Percentiles rank a stretch among this genome's conserved stretches.
Conservation (phyloP, 2,329 filamentous ascomycete genomes). For the Purpureocillium takamizusanense region DNA sequence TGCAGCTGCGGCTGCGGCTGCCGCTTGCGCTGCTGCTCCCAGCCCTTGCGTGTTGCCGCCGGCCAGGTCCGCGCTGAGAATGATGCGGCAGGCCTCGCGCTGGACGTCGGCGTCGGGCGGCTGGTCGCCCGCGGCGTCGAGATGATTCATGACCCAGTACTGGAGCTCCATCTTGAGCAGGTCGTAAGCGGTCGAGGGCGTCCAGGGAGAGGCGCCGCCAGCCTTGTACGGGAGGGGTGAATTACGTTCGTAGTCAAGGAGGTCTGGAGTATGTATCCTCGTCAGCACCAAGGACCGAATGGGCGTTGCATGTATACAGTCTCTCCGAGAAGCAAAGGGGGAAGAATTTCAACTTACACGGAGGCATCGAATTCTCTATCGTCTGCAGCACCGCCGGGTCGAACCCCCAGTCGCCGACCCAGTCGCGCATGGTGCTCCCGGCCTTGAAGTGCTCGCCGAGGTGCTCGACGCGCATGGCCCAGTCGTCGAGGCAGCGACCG, state of each 20-base stretch:
- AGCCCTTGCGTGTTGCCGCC: too few species aligned
- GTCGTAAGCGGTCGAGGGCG: slow-evolving; percentile 1
- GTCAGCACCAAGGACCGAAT: too few species aligned
- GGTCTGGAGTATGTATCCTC: slow-evolving; percentile 3
- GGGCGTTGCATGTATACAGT: too few species aligned
- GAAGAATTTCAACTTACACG: too few species aligned
- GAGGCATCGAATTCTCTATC: too few species aligned
- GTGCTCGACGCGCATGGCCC: slow-evolving; percentile 27
- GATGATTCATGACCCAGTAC: slow-evolving; percentile 2
- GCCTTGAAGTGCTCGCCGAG: slow-evolving; percentile 32
- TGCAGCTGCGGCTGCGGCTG: too few species aligned
- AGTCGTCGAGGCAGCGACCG: slow-evolving; percentile 22
- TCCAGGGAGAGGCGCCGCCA: background rate
- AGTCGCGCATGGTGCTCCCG: slow-evolving; percentile 32
- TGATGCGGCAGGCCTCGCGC: slow-evolving; percentile 14
- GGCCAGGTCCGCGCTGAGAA: slow-evolving; percentile 14
- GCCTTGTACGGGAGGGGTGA: slow-evolving; percentile 2
- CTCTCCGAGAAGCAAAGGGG: too few species aligned
- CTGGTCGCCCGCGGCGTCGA: background rate
- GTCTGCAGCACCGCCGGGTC: slow-evolving; percentile 10
- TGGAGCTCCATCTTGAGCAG: background rate
- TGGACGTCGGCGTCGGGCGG: slow-evolving; percentile 4
- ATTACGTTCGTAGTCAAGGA: background rate
- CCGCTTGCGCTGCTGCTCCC: too few species aligned
- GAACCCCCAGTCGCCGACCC: slow-evolving; percentile 34